Evolutionary conservation across 2,329 filamentous ascomycete genomes (phyloP).

Genomic region (Trichoderma lentiforme): DNA sequence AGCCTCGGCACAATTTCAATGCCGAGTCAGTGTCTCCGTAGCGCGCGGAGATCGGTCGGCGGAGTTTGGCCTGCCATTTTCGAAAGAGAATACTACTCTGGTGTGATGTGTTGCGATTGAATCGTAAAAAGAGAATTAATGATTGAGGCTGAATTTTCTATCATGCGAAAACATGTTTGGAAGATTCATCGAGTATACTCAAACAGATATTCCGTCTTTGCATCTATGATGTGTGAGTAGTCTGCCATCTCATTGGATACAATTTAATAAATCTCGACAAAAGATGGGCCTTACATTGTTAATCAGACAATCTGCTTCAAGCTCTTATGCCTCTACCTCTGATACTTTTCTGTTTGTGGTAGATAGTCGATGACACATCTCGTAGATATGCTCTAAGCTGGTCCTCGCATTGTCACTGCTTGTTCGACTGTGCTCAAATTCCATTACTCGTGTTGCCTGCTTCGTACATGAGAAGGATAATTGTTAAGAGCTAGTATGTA

Average conservation of each 20-base stretch:
- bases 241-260: not conserved
- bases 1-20: not conserved
- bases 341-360: not conserved
- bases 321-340: not conserved
- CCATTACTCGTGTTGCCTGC: not conserved
- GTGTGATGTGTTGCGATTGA: not conserved
- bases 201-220: not conserved
- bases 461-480: not conserved
- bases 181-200: not conserved
- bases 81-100: not conserved
- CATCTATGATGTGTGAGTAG: not conserved
- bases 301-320: not conserved
- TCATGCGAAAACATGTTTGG: not conserved
- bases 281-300: not conserved
- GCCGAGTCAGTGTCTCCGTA: not conserved
- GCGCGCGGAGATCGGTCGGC: constrained; percentile 1
- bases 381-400: not conserved
- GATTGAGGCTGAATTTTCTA: not conserved
- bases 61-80: not conserved
- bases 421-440: not conserved
- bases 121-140: not conserved
- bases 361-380: not conserved
- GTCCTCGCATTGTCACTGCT: not conserved
- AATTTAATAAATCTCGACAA: not conserved
- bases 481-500: not conserved